Percentiles rank a stretch among this genome's conserved stretches.
Conservation (phyloP, 2,329 filamentous ascomycete species). For the Gaeumannomyces tritici region DNA sequence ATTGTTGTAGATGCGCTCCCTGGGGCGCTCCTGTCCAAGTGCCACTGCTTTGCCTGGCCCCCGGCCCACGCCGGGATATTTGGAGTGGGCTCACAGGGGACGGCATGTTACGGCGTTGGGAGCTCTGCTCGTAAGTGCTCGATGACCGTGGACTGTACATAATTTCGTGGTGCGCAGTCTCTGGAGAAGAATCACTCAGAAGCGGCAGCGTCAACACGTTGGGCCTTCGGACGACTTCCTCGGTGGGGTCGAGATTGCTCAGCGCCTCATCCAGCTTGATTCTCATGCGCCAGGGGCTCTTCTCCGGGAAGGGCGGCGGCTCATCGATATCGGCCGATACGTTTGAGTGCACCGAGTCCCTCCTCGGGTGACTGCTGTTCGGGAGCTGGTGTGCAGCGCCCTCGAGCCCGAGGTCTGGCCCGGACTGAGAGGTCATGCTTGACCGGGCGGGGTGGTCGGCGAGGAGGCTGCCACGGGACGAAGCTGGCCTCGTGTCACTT, state of each 20-base stretch:
- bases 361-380: not conserved
- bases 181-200: not conserved
- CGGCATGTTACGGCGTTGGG: not conserved
- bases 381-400: not conserved
- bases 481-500: not conserved
- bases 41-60: not conserved
- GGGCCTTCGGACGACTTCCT: not conserved
- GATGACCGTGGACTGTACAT: not conserved
- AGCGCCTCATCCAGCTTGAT: not conserved
- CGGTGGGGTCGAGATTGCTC: not conserved
- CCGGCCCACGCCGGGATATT: not conserved
- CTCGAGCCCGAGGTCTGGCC: conserved; percentile 11
- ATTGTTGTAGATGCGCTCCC: not conserved
- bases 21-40: not conserved
- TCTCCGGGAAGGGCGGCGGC: conserved; percentile 6
- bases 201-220: not conserved
- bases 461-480: conserved; percentile 4
- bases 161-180: not conserved
- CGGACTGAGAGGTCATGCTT: conserved; percentile 9
- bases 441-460: not conserved
- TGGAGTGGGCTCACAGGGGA: not conserved
- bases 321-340: not conserved
- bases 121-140: not conserved
- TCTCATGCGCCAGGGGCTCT: conserved; percentile 10
- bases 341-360: not conserved